Evolutionary conservation across 225 moss, liverwort and hornwort species (phyloP), one percentile per base, ranked within the genome.

Genomic region (Polytrichum formosum): DNA sequence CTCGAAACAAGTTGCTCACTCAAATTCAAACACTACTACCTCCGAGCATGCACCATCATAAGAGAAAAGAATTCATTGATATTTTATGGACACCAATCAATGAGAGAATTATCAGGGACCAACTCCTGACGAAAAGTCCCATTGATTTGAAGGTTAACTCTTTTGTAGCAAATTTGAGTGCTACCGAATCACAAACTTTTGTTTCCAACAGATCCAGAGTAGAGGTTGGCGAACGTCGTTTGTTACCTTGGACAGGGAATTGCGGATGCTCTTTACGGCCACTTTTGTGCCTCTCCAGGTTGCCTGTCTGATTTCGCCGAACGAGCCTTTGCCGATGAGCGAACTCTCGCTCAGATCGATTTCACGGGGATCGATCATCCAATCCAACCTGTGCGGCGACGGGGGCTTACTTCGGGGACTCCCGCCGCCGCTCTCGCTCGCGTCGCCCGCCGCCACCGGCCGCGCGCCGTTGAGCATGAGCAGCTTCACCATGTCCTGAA

Each of bases 271-370:
- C 73, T 97, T 97, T 67, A 93, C 93, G 7, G 93, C 96, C 65
- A 97, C 96, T 1, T 86, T 89, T 26, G 93, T 97, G n/a, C 93
- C 93, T 23, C 96, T 80, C 93, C 90, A 97, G 27, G 37, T 65
- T 1, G 84, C 76, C 71, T 72, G 75, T 54, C 81, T 65, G 58
- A 97, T 93, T 77, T 97, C 96, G 28, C 96, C 96, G 53, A 93
- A 97, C 5, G 96, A 83, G 31, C 93, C 92, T 81, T 91, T 91
- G 7, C 95, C 95, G 56, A 95, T 91, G 29, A 84, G 86, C 2
- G 26, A 65, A 63, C 88, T 85, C 59, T 67, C 69, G 0, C 62
- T 25, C 2, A 92, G 80, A 29, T 87, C 76, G 30, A 93, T 91
- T 27, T 97, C 96, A 5, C 9, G 4, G 2, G 86, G 79, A 35